Conservation (phyloP, 1,284 basidiomycete genomes). For the Tremellales sp. region DNA sequence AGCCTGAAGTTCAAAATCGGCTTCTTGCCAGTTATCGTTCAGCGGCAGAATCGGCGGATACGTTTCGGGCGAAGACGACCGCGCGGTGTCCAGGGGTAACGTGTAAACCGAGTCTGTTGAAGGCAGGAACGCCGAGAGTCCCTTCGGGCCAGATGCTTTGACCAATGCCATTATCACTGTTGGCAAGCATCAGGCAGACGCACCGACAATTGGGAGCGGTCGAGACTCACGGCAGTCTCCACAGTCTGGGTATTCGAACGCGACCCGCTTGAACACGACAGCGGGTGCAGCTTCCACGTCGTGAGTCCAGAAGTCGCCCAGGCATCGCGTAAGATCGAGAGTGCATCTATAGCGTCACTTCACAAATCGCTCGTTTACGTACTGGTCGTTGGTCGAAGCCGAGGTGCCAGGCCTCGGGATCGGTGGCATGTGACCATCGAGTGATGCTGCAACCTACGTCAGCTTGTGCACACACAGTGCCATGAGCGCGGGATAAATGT, state of each 20-base stretch:
- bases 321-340: constrained; percentile 44
- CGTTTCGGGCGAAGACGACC: no score
- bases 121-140: constrained; percentile 53
- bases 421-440: constrained; percentile 43
- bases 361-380: no score
- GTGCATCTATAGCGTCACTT: constrained; percentile 23
- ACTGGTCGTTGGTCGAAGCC: constrained; percentile 6
- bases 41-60: constrained; percentile 52
- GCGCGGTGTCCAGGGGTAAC: constrained; percentile 7
- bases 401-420: constrained; percentile 18
- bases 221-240: constrained; percentile 54
- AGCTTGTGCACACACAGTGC: no score
- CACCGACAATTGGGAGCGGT: neutral
- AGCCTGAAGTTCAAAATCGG: constrained; percentile 49
- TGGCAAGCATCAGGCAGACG: neutral
- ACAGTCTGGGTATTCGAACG: constrained; percentile 52
- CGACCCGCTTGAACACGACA: constrained; percentile 53
- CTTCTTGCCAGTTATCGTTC: constrained; percentile 48
- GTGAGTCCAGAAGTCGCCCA: constrained; percentile 43
- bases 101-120: constrained; percentile 3
- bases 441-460: constrained; percentile 19
- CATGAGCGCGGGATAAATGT: no score
- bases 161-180: constrained; percentile 53
- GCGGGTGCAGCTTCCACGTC: constrained; percentile 28
- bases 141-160: constrained; percentile 50